These are phyloP conservation scores for Monilinia laxa DNA, from an alignment of 2,329 filamentous ascomycete species.

Conservation along the genomic window DNA sequence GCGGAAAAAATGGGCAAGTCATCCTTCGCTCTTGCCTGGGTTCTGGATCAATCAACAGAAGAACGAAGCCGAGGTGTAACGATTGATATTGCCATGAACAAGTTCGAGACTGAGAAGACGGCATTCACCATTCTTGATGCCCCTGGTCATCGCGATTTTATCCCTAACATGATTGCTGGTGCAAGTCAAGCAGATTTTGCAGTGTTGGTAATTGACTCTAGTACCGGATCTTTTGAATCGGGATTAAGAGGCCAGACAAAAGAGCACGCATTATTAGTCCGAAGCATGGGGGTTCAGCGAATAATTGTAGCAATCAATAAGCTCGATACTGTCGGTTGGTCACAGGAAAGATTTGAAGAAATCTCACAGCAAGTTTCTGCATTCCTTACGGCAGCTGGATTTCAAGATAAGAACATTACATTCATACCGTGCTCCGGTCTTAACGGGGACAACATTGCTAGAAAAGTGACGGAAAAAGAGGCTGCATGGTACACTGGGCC, in stretches of 20 bases:
- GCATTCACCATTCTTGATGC: constrained; percentile 93
- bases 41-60: constrained; percentile 87
- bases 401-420: constrained; percentile 74
- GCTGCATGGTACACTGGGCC: constrained; percentile 77
- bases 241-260: constrained; percentile 91
- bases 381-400: constrained; percentile 80
- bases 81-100: constrained; percentile 93
- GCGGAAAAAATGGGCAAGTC: constrained; percentile 90
- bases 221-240: constrained; percentile 87
- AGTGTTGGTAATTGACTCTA: constrained; percentile 88
- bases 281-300: constrained; percentile 86
- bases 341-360: constrained; percentile 75
- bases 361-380: constrained; percentile 80
- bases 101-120: constrained; percentile 86
- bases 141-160: constrained; percentile 91
- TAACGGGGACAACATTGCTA: constrained; percentile 80
- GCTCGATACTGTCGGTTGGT: constrained; percentile 85
- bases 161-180: constrained; percentile 98
- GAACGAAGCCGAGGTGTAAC: constrained; percentile 89
- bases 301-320: constrained; percentile 95
- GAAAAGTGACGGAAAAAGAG: constrained; percentile 53
- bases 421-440: constrained; percentile 91
- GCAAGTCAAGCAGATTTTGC: constrained; percentile 95
- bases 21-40: constrained; percentile 95
- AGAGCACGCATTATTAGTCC: constrained; percentile 85